A percentile compares a stretch with the other conserved stretches of the same genome.
Conservation (phyloP, 139 green algal species). For the Protoeuglena noctilucae region DNA sequence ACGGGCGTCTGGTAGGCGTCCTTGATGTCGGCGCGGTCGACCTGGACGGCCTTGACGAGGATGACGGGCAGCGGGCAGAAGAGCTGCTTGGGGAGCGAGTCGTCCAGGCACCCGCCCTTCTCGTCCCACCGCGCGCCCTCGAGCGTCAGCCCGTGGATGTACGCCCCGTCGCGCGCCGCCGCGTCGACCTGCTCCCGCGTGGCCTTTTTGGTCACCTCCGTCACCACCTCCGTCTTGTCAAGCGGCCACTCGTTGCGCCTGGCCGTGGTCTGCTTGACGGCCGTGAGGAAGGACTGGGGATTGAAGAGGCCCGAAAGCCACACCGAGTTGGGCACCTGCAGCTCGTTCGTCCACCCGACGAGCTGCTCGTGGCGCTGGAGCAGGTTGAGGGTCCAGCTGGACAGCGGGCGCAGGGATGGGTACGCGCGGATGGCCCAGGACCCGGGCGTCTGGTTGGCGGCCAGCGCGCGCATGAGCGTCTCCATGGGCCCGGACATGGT, state of each 20-base stretch:
- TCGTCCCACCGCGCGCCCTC: constrained; percentile 87
- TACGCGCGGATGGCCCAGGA: constrained; percentile 63
- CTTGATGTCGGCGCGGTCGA: constrained; percentile 65
- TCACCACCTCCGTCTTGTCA: constrained; percentile 35
- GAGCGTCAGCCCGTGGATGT: constrained; percentile 69
- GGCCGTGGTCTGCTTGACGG: constrained; percentile 80
- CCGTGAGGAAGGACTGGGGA: constrained; percentile 82
- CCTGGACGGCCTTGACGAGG: constrained; percentile 55
- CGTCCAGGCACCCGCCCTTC: constrained; percentile 59
- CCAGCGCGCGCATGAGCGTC: constrained; percentile 50
- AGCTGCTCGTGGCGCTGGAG: constrained; percentile 57
- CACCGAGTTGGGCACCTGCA: constrained; percentile 59
- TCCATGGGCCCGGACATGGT: constrained; percentile 81
- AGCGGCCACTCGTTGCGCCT: constrained; percentile 77
- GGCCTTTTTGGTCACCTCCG: constrained; percentile 66
- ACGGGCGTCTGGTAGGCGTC: constrained; percentile 77
- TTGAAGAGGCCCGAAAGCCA: constrained; percentile 82
- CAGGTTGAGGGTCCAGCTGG: constrained; percentile 54
- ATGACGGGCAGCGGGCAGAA: constrained; percentile 70
- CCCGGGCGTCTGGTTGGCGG: constrained; percentile 33
- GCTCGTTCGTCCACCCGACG: constrained; percentile 61
- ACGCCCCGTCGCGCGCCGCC: constrained; percentile 65
- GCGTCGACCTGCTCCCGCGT: constrained; percentile 63
- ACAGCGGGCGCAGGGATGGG: constrained; percentile 55
- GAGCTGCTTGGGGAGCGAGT: constrained; percentile 72